Evolutionary conservation across 1,284 basidiomycete genomes (phyloP).

Genomic region (Naganishia cerealis): DNA sequence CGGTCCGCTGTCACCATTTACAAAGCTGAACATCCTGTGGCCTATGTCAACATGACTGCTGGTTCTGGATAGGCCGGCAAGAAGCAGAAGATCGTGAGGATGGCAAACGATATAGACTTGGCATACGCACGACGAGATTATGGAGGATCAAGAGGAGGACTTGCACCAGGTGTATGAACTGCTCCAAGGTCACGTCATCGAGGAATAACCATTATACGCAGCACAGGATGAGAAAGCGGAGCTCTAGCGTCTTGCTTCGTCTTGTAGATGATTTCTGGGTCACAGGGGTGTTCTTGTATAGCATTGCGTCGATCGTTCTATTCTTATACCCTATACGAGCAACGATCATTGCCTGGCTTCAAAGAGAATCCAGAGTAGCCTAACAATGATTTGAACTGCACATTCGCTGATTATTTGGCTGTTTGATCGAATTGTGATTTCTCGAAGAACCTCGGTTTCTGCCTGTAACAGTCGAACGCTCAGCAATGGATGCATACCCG

Average conservation of each 20-base stretch:
- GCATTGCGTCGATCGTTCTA: background rate
- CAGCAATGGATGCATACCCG: constrained; percentile 44
- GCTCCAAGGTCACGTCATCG: constrained; percentile 70
- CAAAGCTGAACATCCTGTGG: constrained; percentile 58
- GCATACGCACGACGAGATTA: constrained; percentile 61
- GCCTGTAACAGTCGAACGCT: constrained; percentile 44
- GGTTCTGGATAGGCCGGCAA: constrained; percentile 22
- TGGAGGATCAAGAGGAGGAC: constrained; percentile 77
- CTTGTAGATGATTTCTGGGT: background rate
- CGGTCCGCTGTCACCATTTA: constrained; percentile 86
- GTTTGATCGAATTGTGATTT: constrained; percentile 39
- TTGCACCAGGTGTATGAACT: constrained; percentile 89
- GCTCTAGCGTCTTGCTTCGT: background rate
- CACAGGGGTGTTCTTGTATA: constrained; percentile 2
- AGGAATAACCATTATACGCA: constrained; percentile 10
- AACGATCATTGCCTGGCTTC: background rate
- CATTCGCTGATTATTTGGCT: constrained; percentile 9
- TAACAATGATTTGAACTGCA: constrained; percentile 9
- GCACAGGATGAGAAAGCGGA: constrained; percentile 24
- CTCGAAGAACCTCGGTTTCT: constrained; percentile 40
- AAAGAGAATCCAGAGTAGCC: background rate
- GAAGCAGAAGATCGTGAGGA: constrained; percentile 53
- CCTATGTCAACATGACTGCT: constrained; percentile 26
- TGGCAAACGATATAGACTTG: constrained; percentile 68
- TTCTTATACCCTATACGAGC: constrained; percentile 1